Conservation (phyloP, 2,329 filamentous ascomycete genomes). For the Botrytis fabae region DNA sequence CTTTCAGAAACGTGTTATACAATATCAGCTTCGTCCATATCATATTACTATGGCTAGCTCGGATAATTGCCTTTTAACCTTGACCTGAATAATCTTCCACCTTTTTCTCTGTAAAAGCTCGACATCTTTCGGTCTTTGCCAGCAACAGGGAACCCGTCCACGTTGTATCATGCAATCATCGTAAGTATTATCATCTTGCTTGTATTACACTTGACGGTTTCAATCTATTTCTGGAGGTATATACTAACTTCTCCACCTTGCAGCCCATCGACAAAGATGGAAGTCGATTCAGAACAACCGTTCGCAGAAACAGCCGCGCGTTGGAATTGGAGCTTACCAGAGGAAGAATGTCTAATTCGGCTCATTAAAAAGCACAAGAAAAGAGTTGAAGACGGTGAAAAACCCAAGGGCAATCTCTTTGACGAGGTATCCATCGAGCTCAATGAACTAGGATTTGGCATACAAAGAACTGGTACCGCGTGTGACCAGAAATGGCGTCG, state of each 20-base stretch:
- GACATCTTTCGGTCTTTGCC: not conserved
- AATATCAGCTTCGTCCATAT: not conserved
- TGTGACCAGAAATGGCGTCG: not conserved
- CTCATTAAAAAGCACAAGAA: not conserved
- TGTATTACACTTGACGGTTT: not conserved
- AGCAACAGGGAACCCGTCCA: too few species aligned
- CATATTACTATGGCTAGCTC: not conserved
- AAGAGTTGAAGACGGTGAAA: not conserved
- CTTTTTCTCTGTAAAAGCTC: not conserved
- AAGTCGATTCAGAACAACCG: not conserved
- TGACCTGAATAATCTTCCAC: not conserved
- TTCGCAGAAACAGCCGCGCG: too few species aligned
- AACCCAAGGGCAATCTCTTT: not conserved
- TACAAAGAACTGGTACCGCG: not conserved
- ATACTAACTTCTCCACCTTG: not conserved
- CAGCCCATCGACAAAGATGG: not conserved
- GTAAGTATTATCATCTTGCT: not conserved
- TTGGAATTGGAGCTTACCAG: not conserved
- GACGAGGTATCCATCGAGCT: not conserved
- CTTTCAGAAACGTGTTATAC: too few species aligned
- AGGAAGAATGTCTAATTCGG: not conserved
- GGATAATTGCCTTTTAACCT: too few species aligned
- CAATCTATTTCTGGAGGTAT: not conserved
- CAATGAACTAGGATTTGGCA: not conserved
- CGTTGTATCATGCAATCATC: not conserved